Percentiles rank a stretch among this genome's conserved stretches.
phyloP scores from a whole-genome alignment of 192 early-diverging fungal species.

The Mortierella hygrophila region DNA sequence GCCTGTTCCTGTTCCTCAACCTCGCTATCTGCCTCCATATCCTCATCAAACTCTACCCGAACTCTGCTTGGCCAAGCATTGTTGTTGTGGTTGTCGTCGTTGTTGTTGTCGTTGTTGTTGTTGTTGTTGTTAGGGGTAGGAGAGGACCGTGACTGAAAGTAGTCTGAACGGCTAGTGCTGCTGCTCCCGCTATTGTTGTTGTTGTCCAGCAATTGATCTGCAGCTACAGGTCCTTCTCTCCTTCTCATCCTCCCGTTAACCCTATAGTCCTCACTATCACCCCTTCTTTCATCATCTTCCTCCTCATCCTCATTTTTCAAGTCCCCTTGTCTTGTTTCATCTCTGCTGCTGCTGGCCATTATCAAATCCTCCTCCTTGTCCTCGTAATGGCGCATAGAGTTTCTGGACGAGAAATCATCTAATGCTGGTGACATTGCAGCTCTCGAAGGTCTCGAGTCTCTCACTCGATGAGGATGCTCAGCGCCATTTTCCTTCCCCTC shows the following conservation, averaged over 20 bases:
- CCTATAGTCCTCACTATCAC: not conserved
- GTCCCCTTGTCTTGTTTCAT: not conserved
- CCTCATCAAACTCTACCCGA: constrained; percentile 5
- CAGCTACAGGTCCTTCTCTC: not conserved
- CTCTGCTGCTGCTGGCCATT: not conserved
- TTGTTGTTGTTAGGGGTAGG: too few species aligned
- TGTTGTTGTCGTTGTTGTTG: too few species aligned
- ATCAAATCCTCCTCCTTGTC: not conserved
- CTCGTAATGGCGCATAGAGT: not conserved
- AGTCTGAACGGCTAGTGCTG: not conserved
- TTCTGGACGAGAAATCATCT: not conserved
- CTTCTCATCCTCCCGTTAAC: not conserved
- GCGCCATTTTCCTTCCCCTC: not conserved
- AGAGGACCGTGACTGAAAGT: not conserved
- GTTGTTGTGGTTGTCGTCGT: not conserved
- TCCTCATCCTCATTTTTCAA: not conserved
- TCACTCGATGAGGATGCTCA: not conserved
- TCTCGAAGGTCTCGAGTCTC: not conserved
- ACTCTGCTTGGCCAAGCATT: not conserved
- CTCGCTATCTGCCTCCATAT: not conserved
- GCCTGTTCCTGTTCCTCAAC: not conserved
- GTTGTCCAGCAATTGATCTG: not conserved
- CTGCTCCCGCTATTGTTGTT: not conserved
- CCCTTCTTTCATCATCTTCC: not conserved
- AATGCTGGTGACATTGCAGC: not conserved